Evolutionary conservation across 2,329 filamentous ascomycete species (phyloP).

Genomic region (Knufia fluminis): DNA sequence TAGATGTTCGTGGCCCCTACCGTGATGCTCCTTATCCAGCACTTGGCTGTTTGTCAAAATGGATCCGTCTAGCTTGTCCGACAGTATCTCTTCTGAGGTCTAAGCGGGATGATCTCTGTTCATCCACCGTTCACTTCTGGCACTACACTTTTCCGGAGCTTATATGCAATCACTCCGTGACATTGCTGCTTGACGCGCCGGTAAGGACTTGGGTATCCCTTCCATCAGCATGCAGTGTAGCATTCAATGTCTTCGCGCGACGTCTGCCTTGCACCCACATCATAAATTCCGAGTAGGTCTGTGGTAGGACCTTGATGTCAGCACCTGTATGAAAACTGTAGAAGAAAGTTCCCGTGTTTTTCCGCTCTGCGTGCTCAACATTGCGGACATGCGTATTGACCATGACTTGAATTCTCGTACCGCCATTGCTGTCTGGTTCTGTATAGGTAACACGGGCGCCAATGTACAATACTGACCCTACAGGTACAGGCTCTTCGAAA

Average conservation of each 20-base stretch:
- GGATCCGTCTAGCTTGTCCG: too few species aligned
- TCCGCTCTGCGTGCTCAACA: conserved; percentile 59
- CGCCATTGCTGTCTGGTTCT: conserved; percentile 42
- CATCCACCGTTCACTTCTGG: too few species aligned
- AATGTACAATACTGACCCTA: conserved; percentile 66
- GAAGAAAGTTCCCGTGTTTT: conserved; percentile 65
- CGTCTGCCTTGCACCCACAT: conserved; percentile 54
- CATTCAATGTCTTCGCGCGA: conserved; percentile 44
- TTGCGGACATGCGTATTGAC: conserved; percentile 64
- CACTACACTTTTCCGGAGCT: too few species aligned
- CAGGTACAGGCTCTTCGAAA: conserved; percentile 66
- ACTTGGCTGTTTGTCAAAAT: too few species aligned
- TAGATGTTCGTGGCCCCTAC: too few species aligned
- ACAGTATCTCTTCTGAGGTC: too few species aligned
- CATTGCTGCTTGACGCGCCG: neutral
- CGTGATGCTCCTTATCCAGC: too few species aligned
- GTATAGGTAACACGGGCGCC: conserved; percentile 64
- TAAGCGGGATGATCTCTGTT: too few species aligned
- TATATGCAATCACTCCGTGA: neutral
- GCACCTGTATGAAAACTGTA: conserved; percentile 62
- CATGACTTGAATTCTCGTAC: conserved; percentile 59
- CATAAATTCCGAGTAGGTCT: conserved; percentile 56
- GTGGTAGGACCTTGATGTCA: conserved; percentile 57
- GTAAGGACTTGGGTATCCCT: conserved; percentile 12
- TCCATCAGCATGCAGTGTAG: conserved; percentile 27